Evolutionary conservation across 192 early-diverging fungal genomes (phyloP).

Genomic region (Funneliformis geosporum): DNA sequence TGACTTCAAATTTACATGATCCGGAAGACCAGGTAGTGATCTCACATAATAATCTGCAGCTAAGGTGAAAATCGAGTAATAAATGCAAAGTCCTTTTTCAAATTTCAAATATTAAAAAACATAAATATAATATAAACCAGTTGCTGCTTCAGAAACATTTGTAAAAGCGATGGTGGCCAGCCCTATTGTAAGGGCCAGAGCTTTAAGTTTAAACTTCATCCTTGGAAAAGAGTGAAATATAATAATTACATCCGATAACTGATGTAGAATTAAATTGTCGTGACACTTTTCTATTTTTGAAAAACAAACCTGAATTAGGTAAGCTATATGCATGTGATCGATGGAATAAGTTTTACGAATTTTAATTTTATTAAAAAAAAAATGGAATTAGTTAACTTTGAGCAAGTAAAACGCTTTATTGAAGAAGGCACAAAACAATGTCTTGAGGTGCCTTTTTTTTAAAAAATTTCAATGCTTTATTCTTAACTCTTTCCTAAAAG

Average conservation of each 20-base stretch:
- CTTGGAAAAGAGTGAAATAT: neutral
- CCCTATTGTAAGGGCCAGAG: neutral
- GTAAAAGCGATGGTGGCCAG: neutral
- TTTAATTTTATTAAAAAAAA: too few relatives aligned
- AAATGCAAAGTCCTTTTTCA: neutral
- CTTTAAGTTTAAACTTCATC: constrained; percentile 11
- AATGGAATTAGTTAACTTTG: neutral
- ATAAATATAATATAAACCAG: neutral
- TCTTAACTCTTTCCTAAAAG: neutral
- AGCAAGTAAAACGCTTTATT: neutral
- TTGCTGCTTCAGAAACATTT: neutral
- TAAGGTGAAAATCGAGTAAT: neutral
- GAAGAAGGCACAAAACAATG: neutral
- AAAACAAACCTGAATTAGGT: too few relatives aligned
- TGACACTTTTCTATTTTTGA: too few relatives aligned
- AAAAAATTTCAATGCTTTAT: neutral
- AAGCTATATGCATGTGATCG: too few relatives aligned
- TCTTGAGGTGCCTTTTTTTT: neutral
- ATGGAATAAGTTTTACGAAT: too few relatives aligned
- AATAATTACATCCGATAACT: too few relatives aligned
- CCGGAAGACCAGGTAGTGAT: constrained; percentile 20
- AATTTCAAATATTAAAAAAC: neutral
- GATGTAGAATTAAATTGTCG: too few relatives aligned
- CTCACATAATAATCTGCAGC: constrained; percentile 32
- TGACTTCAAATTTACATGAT: neutral